Conservation (phyloP, 805 yeast species). For the Hanseniaspora hatyaiensis region DNA sequence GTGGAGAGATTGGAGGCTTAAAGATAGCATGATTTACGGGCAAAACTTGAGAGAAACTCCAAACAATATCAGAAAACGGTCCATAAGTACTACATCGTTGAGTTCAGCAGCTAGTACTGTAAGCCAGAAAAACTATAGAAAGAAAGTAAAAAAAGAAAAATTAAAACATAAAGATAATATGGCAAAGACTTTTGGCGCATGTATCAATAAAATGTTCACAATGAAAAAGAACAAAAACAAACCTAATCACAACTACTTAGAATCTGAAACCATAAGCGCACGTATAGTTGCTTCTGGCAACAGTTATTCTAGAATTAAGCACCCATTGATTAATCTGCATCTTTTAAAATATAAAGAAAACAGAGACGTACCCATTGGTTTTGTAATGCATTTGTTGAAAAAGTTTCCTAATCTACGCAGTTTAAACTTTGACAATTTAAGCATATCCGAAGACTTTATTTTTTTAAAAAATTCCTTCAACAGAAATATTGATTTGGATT, state of each 20-base stretch:
- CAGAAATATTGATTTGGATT: neutral
- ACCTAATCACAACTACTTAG: too few species aligned
- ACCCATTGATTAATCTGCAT: constrained; percentile 54
- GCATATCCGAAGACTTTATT: constrained; percentile 58
- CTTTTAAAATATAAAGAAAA: constrained; percentile 50
- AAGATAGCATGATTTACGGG: constrained; percentile 57
- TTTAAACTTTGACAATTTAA: constrained; percentile 49
- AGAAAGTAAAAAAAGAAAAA: neutral
- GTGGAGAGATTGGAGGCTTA: constrained; percentile 86
- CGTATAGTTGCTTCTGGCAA: too few species aligned
- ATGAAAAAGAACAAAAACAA: too few species aligned
- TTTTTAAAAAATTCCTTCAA: constrained; percentile 10
- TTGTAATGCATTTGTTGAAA: constrained; percentile 53
- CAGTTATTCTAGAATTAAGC: too few species aligned
- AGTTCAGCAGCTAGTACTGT: too few species aligned
- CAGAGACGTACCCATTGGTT: constrained; percentile 73
- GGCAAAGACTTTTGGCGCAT: too few species aligned
- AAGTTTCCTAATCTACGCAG: constrained; percentile 49
- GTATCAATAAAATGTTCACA: too few species aligned
- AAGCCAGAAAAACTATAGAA: neutral
- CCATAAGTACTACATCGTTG: constrained; percentile 12
- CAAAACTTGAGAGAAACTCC: constrained; percentile 28
- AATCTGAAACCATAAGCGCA: too few species aligned
- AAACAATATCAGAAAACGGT: constrained; percentile 15
- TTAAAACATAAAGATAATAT: neutral